A percentile compares a stretch with the other conserved stretches of the same genome.
phyloP scores from a whole-genome alignment of 805 yeast species.

The Isabelozyma heimii region DNA sequence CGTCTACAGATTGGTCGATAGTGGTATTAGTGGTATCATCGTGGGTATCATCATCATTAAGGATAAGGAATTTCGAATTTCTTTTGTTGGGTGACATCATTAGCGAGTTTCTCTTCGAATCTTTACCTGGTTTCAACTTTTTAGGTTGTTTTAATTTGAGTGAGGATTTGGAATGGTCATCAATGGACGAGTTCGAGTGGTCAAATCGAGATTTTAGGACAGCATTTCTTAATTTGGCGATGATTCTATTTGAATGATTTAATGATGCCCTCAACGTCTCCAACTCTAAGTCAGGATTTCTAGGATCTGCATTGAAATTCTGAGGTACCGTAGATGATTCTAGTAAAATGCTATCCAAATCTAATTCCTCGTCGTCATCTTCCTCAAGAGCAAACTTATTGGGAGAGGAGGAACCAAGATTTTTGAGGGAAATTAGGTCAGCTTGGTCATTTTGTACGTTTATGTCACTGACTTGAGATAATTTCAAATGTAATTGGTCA shows the following conservation, averaged over 20 bases:
- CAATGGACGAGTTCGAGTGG: conserved; percentile 12
- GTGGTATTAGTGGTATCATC: conserved; percentile 5
- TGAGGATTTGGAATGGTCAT: conserved; percentile 8
- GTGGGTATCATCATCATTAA: conserved; percentile 21
- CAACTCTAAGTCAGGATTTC: conserved; percentile 50
- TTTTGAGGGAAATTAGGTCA: neutral
- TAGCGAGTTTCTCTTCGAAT: conserved; percentile 19
- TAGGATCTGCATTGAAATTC: conserved; percentile 28
- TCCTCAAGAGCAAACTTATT: conserved; percentile 12
- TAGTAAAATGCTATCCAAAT: conserved; percentile 30
- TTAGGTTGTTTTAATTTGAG: conserved; percentile 9
- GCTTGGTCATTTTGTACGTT: neutral
- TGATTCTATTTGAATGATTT: conserved; percentile 60
- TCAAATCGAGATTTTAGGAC: conserved; percentile 45
- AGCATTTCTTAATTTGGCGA: conserved; percentile 55
- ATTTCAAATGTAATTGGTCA: conserved; percentile 49
- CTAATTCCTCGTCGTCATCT: conserved; percentile 34
- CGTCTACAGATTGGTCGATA: neutral
- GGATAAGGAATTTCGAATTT: conserved; percentile 28
- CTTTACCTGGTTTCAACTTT: conserved; percentile 11
- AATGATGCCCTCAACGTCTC: conserved; percentile 67
- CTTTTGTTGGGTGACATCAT: conserved; percentile 34
- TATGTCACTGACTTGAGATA: conserved; percentile 2
- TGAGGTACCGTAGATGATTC: conserved; percentile 23
- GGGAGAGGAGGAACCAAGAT: neutral